Evolutionary conservation across 2,329 filamentous ascomycete species (phyloP), one percentile per base, ranked within the genome.

Genomic region (Aspergillus sp.): DNA sequence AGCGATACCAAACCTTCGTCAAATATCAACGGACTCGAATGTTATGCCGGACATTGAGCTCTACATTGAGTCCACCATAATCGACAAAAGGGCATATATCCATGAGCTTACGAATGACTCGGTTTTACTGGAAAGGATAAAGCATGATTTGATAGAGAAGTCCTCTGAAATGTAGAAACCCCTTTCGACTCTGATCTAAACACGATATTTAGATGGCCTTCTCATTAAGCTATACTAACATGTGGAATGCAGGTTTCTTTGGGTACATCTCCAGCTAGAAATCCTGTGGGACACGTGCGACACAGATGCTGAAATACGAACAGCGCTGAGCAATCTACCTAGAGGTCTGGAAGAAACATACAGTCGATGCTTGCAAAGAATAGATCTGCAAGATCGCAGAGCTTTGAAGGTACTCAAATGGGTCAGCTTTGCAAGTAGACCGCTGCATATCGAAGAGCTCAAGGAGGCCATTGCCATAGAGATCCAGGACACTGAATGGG

Each of bases 371-470:
- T 14, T 68, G 6, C 22, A 56, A 18, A 63, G 63, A 56, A 65
- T 68, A 2, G 54, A 54, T 18, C 18, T 52, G 9, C 22, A 31
- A 10, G 59, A 66, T 26, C 20, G 6, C 6, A 36, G 49, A 39
- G 52, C 55, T 42, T 31, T 66, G 7, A 63, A 58, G 22, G 60
- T 65, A 5, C 61, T 68, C 16, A 60, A 62, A 52, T 68, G 66
- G 66, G 61, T 66, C 12, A 65, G 65, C 31, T 68, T 67, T 61
- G 62, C 65, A 5, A 53, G n/a, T 4, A 59, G 56, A 6, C 61
- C 64, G 24, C 64, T 68, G 46, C 62, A 66, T 49, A 60, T 68
- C 22, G 65, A 67, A 6, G 65, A 68, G 56, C 47, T 68, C 16
- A 60, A 49, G 61, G 66, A 68, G 50, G 66, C 65, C 1, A 58